Evolutionary conservation across 179 eudicot species (phyloP).

Genomic region (Pouteria campechiana): DNA sequence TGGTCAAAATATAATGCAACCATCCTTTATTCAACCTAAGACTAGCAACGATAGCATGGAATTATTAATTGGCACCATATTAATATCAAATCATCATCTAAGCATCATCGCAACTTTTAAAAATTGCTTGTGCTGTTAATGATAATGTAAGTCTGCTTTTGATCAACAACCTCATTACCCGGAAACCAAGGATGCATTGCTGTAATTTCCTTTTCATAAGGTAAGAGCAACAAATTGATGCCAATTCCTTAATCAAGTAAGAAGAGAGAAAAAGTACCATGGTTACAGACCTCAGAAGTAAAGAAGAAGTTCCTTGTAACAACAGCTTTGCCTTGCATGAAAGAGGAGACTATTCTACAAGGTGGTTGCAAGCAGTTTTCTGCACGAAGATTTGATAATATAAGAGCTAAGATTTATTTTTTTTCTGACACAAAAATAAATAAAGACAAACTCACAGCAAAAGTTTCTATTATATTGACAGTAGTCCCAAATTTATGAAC

Average conservation of each 20-base stretch:
- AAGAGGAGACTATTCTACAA: slow-evolving; percentile 15
- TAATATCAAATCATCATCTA: no score
- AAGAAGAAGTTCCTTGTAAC: slow-evolving; percentile 16
- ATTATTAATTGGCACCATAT: no score
- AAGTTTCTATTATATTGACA: no score
- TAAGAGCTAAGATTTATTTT: not conserved
- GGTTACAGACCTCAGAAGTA: slow-evolving; percentile 22
- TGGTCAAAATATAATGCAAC: no score
- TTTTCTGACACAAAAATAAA: not conserved
- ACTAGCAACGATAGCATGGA: no score
- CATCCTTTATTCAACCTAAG: no score
- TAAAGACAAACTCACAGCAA: not conserved
- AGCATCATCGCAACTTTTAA: not conserved
- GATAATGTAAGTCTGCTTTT: not conserved
- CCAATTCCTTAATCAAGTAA: not conserved
- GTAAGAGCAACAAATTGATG: not conserved
- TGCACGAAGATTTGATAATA: not conserved
- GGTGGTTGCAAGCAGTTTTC: slow-evolving; percentile 22
- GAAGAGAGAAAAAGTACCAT: not conserved
- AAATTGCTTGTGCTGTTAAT: not conserved
- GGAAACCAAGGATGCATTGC: not conserved
- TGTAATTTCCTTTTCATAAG: not conserved
- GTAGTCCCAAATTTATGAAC: no score
- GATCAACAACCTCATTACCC: no score
- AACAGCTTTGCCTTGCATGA: slow-evolving; percentile 19